A percentile compares a stretch with the other conserved stretches of the same genome.
phyloP scores from a whole-genome alignment of 106 monocot species.

The Triglochin maritima region DNA sequence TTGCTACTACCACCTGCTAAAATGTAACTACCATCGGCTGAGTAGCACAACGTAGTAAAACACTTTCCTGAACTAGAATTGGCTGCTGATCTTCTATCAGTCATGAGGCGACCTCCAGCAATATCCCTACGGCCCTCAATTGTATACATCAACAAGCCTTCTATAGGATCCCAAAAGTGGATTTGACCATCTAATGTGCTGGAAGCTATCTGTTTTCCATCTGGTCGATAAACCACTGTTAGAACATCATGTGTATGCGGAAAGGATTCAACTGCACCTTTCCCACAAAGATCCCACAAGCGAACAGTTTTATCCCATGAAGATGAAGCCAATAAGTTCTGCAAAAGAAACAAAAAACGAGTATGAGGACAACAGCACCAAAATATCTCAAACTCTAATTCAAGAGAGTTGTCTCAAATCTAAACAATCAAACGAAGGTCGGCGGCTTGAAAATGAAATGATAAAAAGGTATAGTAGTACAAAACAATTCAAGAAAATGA shows the following conservation, averaged over 20 bases:
- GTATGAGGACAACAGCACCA: too few relatives aligned
- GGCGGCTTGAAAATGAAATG: too few relatives aligned
- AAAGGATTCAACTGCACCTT: slow-evolving; percentile 92
- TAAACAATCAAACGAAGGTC: too few relatives aligned
- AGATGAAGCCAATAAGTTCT: slow-evolving; percentile 85
- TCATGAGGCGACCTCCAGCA: slow-evolving; percentile 87
- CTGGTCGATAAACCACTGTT: slow-evolving; percentile 85
- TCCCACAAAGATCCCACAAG: slow-evolving; percentile 93
- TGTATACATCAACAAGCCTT: slow-evolving; percentile 75
- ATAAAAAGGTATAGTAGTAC: too few relatives aligned
- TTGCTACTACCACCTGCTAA: slow-evolving; percentile 94
- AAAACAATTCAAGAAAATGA: too few relatives aligned
- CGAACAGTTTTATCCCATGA: slow-evolving; percentile 99
- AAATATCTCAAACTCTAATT: too few relatives aligned
- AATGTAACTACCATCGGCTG: slow-evolving; percentile 94
- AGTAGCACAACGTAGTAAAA: slow-evolving; percentile 91
- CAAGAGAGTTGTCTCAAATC: too few relatives aligned
- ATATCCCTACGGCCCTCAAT: slow-evolving; percentile 98
- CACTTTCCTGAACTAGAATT: slow-evolving; percentile 83
- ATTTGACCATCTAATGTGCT: slow-evolving; percentile 94
- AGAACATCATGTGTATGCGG: slow-evolving; percentile 93
- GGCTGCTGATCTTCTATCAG: slow-evolving; percentile 74
- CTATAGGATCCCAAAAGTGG: slow-evolving; percentile 89
- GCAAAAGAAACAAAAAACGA: not conserved
- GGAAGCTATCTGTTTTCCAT: slow-evolving; percentile 92